Percentiles rank a stretch among this genome's conserved stretches.
These are phyloP conservation scores for Ascomycota sp. DNA, from an alignment of 2,329 filamentous ascomycete species.

Conservation along the genomic window DNA sequence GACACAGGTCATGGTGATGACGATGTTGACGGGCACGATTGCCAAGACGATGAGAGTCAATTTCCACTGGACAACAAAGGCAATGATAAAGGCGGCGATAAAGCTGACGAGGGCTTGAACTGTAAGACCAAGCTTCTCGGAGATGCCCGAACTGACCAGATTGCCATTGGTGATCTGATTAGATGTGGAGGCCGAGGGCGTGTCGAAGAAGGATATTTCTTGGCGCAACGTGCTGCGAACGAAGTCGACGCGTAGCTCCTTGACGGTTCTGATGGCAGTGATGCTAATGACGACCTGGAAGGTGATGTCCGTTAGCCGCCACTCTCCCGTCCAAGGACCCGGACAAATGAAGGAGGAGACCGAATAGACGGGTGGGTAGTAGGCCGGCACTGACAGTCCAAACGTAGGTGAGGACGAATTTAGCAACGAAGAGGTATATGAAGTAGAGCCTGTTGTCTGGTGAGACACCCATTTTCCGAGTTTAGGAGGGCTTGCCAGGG, in stretches of 20 bases:
- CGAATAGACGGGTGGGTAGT: neutral
- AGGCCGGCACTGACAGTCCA: slow-evolving; percentile 17
- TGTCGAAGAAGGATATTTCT: slow-evolving; percentile 35
- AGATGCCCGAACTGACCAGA: slow-evolving; percentile 22
- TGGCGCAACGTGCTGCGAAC: slow-evolving; percentile 21
- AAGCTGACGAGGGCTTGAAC: slow-evolving; percentile 20
- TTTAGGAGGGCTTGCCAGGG: neutral
- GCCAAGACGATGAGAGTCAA: slow-evolving; percentile 21
- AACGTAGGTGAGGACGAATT: slow-evolving; percentile 31
- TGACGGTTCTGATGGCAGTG: slow-evolving; percentile 17
- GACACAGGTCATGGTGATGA: slow-evolving; percentile 18
- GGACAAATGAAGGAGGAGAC: neutral
- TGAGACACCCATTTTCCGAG: neutral
- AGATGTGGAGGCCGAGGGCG: slow-evolving; percentile 20
- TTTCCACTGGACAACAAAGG: slow-evolving; percentile 20
- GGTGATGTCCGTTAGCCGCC: neutral
- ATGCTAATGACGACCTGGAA: slow-evolving; percentile 12
- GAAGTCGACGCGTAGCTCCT: slow-evolving; percentile 16
- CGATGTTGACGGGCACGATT: slow-evolving; percentile 22
- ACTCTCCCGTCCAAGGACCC: too few relatives aligned
- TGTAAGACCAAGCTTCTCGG: slow-evolving; percentile 22
- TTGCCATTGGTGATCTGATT: slow-evolving; percentile 27
- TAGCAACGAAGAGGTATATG: slow-evolving; percentile 35
- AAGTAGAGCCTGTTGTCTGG: slow-evolving; percentile 25
- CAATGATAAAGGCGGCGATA: slow-evolving; percentile 18